Conservation (phyloP, 805 yeast species). For the Jamesozyma piceae region DNA sequence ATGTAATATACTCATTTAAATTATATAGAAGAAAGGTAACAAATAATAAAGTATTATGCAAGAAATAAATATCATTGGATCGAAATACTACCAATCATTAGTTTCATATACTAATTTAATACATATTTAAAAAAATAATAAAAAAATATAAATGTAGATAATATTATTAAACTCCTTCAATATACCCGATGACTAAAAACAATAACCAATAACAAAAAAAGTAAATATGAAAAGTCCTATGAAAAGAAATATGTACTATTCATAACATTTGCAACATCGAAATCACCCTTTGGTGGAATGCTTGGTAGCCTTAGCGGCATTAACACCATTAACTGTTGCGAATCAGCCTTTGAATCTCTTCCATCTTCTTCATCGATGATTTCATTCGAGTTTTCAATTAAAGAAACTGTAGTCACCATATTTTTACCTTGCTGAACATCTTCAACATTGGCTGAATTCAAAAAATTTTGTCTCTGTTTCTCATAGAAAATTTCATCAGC, state of each 20-base stretch:
- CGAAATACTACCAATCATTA: too few species aligned
- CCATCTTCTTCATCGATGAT: constrained; percentile 17
- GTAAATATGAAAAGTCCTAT: too few species aligned
- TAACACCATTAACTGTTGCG: constrained; percentile 30
- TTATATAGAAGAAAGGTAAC: too few species aligned
- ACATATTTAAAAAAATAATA: too few species aligned
- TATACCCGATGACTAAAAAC: too few species aligned
- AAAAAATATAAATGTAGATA: too few species aligned
- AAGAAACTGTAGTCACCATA: constrained; percentile 64
- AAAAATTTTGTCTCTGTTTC: constrained; percentile 45
- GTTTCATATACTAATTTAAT: too few species aligned
- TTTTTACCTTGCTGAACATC: constrained; percentile 40
- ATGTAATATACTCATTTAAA: too few species aligned
- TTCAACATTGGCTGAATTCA: constrained; percentile 44
- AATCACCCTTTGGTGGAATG: constrained; percentile 72
- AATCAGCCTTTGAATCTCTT: constrained; percentile 5
- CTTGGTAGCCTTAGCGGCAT: constrained; percentile 64
- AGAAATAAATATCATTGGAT: too few species aligned
- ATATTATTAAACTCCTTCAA: too few species aligned
- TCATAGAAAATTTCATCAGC: constrained; percentile 72
- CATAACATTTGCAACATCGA: constrained; percentile 65
- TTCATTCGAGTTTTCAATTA: constrained; percentile 32
- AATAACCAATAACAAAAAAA: too few species aligned
- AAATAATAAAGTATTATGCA: too few species aligned
- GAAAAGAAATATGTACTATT: constrained; percentile 75